Percentiles rank a stretch among this genome's conserved stretches.
These are phyloP conservation scores for Epichloe typhina DNA, from an alignment of 2,329 filamentous ascomycete species.

Conservation along the genomic window DNA sequence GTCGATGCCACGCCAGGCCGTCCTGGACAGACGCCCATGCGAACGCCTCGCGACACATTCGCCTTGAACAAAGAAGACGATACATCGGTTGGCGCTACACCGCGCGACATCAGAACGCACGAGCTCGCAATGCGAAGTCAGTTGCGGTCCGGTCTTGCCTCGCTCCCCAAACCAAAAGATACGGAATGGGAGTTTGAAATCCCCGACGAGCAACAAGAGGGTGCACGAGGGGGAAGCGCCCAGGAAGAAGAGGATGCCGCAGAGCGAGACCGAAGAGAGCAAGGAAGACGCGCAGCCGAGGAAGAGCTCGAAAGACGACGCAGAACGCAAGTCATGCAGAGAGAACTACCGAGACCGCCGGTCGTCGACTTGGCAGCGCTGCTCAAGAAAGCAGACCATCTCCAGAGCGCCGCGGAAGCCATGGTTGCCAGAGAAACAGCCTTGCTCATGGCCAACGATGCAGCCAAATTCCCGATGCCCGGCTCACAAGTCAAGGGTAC, in stretches of 20 bases:
- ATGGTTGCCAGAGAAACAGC: conserved; percentile 68
- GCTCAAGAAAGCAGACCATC: conserved; percentile 45
- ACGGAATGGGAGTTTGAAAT: conserved; percentile 89
- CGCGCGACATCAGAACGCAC: conserved; percentile 58
- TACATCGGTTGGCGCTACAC: conserved; percentile 59
- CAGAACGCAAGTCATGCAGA: conserved; percentile 85
- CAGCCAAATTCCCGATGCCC: conserved; percentile 57
- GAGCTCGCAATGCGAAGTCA: conserved; percentile 56
- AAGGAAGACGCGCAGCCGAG: conserved; percentile 55
- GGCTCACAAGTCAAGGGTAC: conserved; percentile 51
- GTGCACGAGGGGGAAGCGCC: conserved; percentile 30
- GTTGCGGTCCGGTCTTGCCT: conserved; percentile 60
- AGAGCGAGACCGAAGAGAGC: conserved; percentile 67
- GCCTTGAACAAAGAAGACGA: conserved; percentile 63
- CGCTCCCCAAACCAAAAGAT: conserved; percentile 84
- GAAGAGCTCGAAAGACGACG: conserved; percentile 70
- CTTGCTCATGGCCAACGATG: conserved; percentile 70
- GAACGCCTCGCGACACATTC: conserved; percentile 80
- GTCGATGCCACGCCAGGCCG: conserved; percentile 55
- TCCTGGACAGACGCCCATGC: conserved; percentile 69
- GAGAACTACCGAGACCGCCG: conserved; percentile 62
- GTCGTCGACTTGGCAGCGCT: conserved; percentile 58
- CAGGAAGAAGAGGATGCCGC: conserved; percentile 48
- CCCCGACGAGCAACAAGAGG: conserved; percentile 66
- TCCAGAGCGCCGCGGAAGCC: conserved; percentile 50